These are phyloP conservation scores for Russula foetens DNA, from an alignment of 768 basidiomycete species.

Conservation along the genomic window DNA sequence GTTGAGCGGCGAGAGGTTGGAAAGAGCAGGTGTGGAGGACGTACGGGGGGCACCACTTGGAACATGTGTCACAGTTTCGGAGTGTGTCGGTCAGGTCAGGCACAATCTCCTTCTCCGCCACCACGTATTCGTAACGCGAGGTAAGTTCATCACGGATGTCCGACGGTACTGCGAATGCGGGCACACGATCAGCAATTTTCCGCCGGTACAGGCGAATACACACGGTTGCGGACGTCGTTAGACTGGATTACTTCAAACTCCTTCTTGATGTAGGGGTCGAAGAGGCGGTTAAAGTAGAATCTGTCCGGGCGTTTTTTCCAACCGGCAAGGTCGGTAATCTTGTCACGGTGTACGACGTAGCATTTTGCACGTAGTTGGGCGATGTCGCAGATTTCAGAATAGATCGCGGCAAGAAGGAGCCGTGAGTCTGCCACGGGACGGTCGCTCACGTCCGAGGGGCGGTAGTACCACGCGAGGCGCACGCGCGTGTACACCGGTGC, in stretches of 20 bases:
- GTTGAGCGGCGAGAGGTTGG: slow-evolving; percentile 14
- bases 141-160: slow-evolving; percentile 70
- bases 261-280: slow-evolving; percentile 96
- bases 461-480: slow-evolving; percentile 93
- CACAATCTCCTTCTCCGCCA: slow-evolving; percentile 90
- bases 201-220: slow-evolving; percentile 28
- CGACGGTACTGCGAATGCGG: slow-evolving; percentile 50
- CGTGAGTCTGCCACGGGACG: slow-evolving; percentile 86
- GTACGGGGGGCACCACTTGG: slow-evolving; percentile 84
- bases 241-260: slow-evolving; percentile 95
- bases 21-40: slow-evolving; percentile 19
- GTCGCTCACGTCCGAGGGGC: slow-evolving; percentile 92
- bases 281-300: slow-evolving; percentile 93
- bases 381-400: slow-evolving; percentile 93
- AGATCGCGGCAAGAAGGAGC: slow-evolving; percentile 89
- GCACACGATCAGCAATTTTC: slow-evolving; percentile 15
- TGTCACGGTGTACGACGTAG: slow-evolving; percentile 91
- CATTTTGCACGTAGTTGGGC: slow-evolving; percentile 89
- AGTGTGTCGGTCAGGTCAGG: slow-evolving; percentile 82
- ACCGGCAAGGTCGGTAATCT: slow-evolving; percentile 83
- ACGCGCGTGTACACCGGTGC: slow-evolving; percentile 67
- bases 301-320: slow-evolving; percentile 94
- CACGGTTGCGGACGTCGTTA: slow-evolving; percentile 81
- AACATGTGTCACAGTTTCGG: slow-evolving; percentile 80
- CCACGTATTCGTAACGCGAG: slow-evolving; percentile 87